Evolutionary conservation across 1,139 yeast species (phyloP), one percentile per base, ranked within the genome.

Genomic region (Zygoascus meyerae): DNA sequence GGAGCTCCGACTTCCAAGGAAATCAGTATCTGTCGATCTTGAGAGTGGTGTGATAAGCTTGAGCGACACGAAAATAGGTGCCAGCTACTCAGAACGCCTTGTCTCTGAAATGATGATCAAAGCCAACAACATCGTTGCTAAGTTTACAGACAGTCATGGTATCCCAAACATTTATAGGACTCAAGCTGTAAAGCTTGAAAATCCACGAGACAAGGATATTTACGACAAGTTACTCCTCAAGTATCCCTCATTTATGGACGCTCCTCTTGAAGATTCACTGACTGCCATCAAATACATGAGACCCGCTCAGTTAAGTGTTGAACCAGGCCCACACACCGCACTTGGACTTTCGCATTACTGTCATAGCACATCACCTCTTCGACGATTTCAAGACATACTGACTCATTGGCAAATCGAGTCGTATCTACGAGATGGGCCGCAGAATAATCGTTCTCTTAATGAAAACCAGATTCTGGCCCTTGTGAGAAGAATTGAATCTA

Each of bases 281-380:
- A 57, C 46, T 56, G 65, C 53, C 7, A 33, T 49, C 10, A 34
- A 44, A 12, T 61, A 65, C 43, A 47, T 56, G 48, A 42, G 47
- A 17, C 48, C 53, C 2, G 58, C 58, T 2, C 34, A 37, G 14
- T 42, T 74, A 44, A 60, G 77, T 0, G 59, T 72, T 2, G 44
- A 45, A 1, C 72, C 81, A 1, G 59, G 59, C 1, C 62, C 64
- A 0, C 97, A 90, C 63, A 71, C 72, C 29, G 78, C 84, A 49
- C 67, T 89, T 40, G 95, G 95, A 2, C 66, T 83, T 9, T 63
- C 66, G 0, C 64, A 69, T 11, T 89, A 92, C 60, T 73, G 85
- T 6, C 86, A 87, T 34, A 81, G 86, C 2, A 89, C 98, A 0
- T 89, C 97, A 0, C 98, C 98, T 1, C 71, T 92, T 52, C 72